Evolutionary conservation across 176 grass and related monocot species (phyloP).

Genomic region (Rhynchospora pubera): DNA sequence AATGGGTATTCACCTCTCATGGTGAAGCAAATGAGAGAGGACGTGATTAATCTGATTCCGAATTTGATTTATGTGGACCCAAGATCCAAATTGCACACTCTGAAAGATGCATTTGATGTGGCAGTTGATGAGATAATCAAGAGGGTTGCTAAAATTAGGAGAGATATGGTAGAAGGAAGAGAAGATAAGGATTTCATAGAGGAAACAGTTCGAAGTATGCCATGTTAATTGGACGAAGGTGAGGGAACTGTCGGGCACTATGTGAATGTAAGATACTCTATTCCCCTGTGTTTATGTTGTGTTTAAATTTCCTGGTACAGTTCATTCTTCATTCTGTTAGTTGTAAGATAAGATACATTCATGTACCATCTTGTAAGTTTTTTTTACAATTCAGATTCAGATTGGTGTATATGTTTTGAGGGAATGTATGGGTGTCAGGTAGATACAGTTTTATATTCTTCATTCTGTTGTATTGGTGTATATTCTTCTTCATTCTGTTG

Average conservation of each 20-base stretch:
- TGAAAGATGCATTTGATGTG: constrained; percentile 89
- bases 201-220: constrained; percentile 90
- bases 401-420: too few species aligned
- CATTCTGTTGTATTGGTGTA: too few species aligned
- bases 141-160: constrained; percentile 75
- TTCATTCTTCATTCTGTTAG: too few species aligned
- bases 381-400: too few species aligned
- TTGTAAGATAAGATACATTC: too few species aligned
- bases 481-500: too few species aligned
- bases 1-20: constrained; percentile 48
- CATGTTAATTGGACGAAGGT: constrained; percentile 51
- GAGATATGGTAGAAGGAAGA: constrained; percentile 45
- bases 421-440: too few species aligned
- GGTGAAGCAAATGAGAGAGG: constrained; percentile 65
- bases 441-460: too few species aligned
- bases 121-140: constrained; percentile 66
- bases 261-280: not conserved
- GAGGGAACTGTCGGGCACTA: constrained; percentile 52
- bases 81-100: constrained; percentile 73
- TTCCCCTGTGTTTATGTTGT: too few species aligned
- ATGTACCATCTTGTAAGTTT: too few species aligned
- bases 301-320: too few species aligned
- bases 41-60: constrained; percentile 85
- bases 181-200: constrained; percentile 85
- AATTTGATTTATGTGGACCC: constrained; percentile 86